Evolutionary conservation across 2,329 filamentous ascomycete genomes (phyloP), one percentile per base, ranked within the genome.

Genomic region (Colletotrichum plurivorum): DNA sequence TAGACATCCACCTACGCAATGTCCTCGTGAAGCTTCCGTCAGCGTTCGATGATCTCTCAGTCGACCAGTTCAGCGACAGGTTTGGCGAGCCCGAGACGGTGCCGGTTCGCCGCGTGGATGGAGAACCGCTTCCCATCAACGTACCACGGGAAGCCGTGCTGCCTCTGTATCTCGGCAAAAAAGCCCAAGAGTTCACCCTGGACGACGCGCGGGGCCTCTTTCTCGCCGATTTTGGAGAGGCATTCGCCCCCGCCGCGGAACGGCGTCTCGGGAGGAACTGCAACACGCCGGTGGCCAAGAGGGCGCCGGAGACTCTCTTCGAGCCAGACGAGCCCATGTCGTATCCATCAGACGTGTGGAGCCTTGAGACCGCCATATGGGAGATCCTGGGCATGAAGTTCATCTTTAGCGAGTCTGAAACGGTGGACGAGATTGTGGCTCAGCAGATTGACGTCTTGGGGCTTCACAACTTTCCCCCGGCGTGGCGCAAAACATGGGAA

Each of bases 171-270:
- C 72, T 80, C 22, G 77, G 75, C 12, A 49, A 49, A 49, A 49
- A 49, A 18, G 46, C 46, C 12, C 46, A 49, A 22, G 2, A 77
- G 0, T 75, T 79, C 52, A 68, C 71, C 9, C 31, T 78, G 22
- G 68, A 70, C 1, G 79, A 81, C 13, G 71, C 75, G 1, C 69
- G 20, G 12, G 20, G 70, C 5, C 45, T 77, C 0, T 63, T 80
- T 57, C 76, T 81, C 1, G 73, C 70, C 67, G 79, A 81, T 70
- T 81, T 79, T 73, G 78, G 78, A 13, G 76, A 78, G 55, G 71
- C 77, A 5, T 80, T 78, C 66, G 39, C 71, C 2, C 75, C 76
- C 18, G 66, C 53, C 16, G 68, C 54, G 22, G 71, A 76, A 1
- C 2, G 45, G 53, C 75, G 75, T 31, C 69, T 56, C 9, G 74